Evolutionary conservation across 495 filamentous ascomycete genomes (phyloP), one percentile per base, ranked within the genome.

Genomic region (Durotheca rogersii): DNA sequence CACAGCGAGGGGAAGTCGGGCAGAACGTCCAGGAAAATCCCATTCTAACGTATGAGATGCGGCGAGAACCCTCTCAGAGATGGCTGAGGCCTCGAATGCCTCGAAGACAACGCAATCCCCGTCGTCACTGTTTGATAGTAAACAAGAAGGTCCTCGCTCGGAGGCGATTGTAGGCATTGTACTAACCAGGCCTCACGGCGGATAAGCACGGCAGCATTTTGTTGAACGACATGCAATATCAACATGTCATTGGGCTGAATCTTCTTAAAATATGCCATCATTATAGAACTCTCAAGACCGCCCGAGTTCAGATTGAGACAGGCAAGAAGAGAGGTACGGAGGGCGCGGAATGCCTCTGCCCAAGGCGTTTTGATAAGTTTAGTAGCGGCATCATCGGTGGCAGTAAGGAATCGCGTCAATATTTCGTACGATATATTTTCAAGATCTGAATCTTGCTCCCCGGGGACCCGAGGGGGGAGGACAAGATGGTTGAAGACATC

Each of bases 161-260:
- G 31, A 27, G 6, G 5, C 5, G 6, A 30, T 36, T 27, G 17
- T 10, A 1, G 5, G 16, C 27, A 15, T 30, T 38, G 14, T 43
- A 72, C 77, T 71, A 53, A 78, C 76, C 40, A 10, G 2, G 21
- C 25, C 9, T 67, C 59, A 5, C 65, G 61, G 30, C 72, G 70
- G 20, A 85, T 65, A 4, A 83, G 53, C 9, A 83, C 41, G 7
- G 69, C 79, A 2, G 81, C 77, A 70, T 84, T 85, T 51, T 84
- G 81, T 35, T 73, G 67, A 3, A 58, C 48, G 15, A 85, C 55
- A 58, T 80, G 61, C 5, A 82, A 33, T 11, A 80, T 71, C 11
- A 83, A 51, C 11, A 64, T 48, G 33, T 60, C 47, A 11, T 61
- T 42, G 1, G 47, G 42, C 10, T 69, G 37, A 3, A 80, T 56